These are phyloP conservation scores for Acidomyces sp. DNA, from an alignment of 495 filamentous ascomycete genomes.

Conservation along the genomic window DNA sequence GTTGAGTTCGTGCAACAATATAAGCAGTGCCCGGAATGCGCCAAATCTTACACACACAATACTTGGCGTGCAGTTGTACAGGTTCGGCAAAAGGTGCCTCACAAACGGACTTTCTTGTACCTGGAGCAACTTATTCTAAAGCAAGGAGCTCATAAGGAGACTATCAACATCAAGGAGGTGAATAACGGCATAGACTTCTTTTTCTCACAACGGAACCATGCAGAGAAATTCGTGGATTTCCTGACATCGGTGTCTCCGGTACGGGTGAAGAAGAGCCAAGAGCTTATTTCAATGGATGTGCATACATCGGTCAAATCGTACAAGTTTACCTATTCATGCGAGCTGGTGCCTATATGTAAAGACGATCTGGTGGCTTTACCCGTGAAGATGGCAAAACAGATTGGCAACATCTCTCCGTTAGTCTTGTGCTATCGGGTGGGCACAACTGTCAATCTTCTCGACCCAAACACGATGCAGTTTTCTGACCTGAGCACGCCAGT, in stretches of 20 bases:
- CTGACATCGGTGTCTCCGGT: constrained; percentile 67
- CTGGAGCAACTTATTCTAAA: constrained; percentile 95
- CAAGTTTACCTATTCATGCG: constrained; percentile 80
- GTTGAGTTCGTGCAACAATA: constrained; percentile 79
- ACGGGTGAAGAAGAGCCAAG: constrained; percentile 68
- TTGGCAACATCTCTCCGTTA: constrained; percentile 77
- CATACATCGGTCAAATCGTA: constrained; percentile 81
- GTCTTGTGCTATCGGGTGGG: constrained; percentile 79
- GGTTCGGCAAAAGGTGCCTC: constrained; percentile 89
- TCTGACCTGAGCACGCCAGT: constrained; percentile 64
- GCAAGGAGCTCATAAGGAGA: constrained; percentile 79
- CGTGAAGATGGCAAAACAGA: constrained; percentile 65
- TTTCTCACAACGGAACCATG: constrained; percentile 77
- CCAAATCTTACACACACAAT: constrained; percentile 88
- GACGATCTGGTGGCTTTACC: constrained; percentile 92
- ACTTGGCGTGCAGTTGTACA: constrained; percentile 80
- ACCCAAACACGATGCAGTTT: constrained; percentile 81
- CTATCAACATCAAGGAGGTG: constrained; percentile 91
- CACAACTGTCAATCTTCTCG: constrained; percentile 75
- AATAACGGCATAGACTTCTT: constrained; percentile 93
- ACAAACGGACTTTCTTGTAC: constrained; percentile 94
- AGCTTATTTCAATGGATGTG: constrained; percentile 85
- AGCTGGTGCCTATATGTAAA: constrained; percentile 87
- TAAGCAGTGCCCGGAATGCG: constrained; percentile 84
- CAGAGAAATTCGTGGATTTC: constrained; percentile 87